Base-by-base conservation (phyloP, 495 filamentous ascomycete species). In the Penicillium argentinense region DNA sequence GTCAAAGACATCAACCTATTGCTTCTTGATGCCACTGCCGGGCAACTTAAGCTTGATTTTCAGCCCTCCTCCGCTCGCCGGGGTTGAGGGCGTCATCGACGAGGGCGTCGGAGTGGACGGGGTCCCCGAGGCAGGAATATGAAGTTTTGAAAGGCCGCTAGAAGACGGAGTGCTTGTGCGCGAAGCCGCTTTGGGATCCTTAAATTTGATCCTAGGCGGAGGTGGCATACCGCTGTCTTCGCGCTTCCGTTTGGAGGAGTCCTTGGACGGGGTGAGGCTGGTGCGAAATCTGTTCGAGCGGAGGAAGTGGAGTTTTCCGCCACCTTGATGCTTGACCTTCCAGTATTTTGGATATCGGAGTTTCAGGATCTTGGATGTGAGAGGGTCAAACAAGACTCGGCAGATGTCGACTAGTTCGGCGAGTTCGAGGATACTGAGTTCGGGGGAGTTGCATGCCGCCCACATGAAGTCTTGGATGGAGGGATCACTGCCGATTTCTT, bases 371-470 rank as follows among this genome's bases (percentile, higher is more conserved):
- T 87, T 72, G 4, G 79, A 81, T 16, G 79, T 77, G 3, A 82
- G 72, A 0, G 84, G 71, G 9, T 85, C 80, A 50, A 88, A 93
- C 44, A 98, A 71, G 18, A 89, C 66, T 11, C 68, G 71, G 59
- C 88, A 92, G 29, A 96, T 72, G 49, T 95, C 88, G 14, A 87
- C 69, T 3, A 97, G 68, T 38, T 88, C 83, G n/a, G 76, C 72
- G 23, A 91, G 76, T 59, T 97, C 91, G n/a, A 77, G 60, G 2
- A 88, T 49, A 6, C 81, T 81, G 43, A 89, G 77, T 23, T 61
- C 57, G 0, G 78, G 72, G 0, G 90, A 92, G 28, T 83, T 81
- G 36, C 89, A 76, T 14, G 90, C 90, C 39, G 75, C 71, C 88
- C 90, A 95, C 12, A 97, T 67, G n/a, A 81, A 80, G 9, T 80